Evolutionary conservation across 257 asterid genomes (phyloP).

Genomic region (Nicotiana attenuata): DNA sequence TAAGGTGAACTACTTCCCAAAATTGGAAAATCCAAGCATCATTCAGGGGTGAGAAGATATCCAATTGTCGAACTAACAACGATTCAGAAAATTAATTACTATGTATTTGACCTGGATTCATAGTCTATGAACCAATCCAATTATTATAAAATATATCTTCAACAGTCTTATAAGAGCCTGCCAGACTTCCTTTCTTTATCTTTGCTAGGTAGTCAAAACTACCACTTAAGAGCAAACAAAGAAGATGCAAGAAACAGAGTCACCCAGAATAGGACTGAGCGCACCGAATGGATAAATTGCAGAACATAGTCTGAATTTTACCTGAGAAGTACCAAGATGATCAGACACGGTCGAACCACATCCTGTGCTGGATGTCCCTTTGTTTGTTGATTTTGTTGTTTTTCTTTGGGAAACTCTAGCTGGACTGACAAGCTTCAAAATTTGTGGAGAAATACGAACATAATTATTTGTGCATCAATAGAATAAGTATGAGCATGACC

Average conservation of each 20-base stretch:
- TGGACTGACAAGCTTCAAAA: conserved; percentile 11
- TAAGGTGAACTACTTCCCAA: background rate
- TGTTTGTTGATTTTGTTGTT: conserved; percentile 23
- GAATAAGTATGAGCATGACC: background rate
- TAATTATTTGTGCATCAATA: conserved; percentile 2
- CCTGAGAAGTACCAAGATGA: conserved; percentile 30
- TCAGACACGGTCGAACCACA: conserved; percentile 19
- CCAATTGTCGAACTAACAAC: background rate
- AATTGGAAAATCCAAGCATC: background rate
- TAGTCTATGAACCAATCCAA: background rate
- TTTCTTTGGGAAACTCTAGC: conserved; percentile 18
- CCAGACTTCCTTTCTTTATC: background rate
- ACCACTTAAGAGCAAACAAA: background rate
- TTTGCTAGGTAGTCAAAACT: background rate
- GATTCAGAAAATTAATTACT: conserved; percentile 1
- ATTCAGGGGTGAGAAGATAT: background rate
- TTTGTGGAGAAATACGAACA: conserved; percentile 2
- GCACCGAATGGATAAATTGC: background rate
- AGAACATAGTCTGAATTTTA: conserved; percentile 1
- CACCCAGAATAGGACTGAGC: background rate
- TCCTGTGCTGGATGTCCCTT: conserved; percentile 15
- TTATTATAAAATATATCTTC: background rate
- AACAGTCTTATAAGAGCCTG: background rate
- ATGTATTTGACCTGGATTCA: conserved; percentile 1
- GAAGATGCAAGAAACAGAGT: background rate